Base-by-base conservation (phyloP, 1,284 basidiomycete species). In the Rhodotorula glutinis region DNA sequence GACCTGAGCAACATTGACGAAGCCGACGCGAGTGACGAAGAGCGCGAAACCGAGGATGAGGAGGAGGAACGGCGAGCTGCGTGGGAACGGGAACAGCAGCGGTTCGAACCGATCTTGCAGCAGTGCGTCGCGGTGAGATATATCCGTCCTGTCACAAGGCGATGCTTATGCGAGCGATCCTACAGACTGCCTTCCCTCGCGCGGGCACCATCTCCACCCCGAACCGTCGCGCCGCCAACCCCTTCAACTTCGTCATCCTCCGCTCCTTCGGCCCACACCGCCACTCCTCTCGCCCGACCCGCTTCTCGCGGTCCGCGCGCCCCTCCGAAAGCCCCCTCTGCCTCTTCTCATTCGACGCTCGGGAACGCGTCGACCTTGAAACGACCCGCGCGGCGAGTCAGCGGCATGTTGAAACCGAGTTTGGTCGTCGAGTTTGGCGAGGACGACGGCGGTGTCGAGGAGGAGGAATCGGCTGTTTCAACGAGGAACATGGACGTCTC, bases 1-100 rank as follows among this genome's bases (percentile, higher is more conserved):
- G 69, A 72, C 17, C 53, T 69, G 62, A 72, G 70, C 60, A 62
- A 66, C 41, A 66, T 71, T 25, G 53, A 40, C 56, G 70, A 71
- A 33, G 66, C 58, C 7, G 64, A 49, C 14, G 60, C 54, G 21
- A 55, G 57, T 9, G 40, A 40, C 8, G 64, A 27, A 13, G 58
- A 67, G 25, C 49, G 49, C 21, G 41, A 63, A 52, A 25, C 41
- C 23, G 14, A 25, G 7, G 8, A 11, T 52, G 41, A 49, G 25
- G 5, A n/a, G 13, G 23, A 49, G 16, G 23, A 49, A 13, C 47
- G 47, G 14, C 23, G 33, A 40, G 5, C n/a, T 27, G 41, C 2
- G 30, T 21, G 53, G 33, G 38, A 23, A 25, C 13, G 25, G 2
- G 11, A 5, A 9, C 30, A 25, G 11, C n/a, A 11, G 7, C 40